phyloP scores from a whole-genome alignment of 1,139 yeast genomes.

The Hemisphaericaspora lyxosophila region DNA sequence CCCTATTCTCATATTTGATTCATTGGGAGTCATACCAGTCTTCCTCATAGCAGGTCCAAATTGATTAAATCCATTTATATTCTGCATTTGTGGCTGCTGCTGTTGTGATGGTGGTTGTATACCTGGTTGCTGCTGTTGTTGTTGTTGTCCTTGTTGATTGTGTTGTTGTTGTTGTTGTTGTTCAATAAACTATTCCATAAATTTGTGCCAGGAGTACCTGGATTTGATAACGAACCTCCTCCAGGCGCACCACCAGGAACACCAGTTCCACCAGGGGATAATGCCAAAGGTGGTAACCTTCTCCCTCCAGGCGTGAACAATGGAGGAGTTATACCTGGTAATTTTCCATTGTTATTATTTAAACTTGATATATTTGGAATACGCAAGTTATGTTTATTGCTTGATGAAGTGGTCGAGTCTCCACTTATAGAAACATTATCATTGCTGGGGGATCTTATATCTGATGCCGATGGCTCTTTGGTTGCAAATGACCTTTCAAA shows the following conservation, averaged over 20 bases:
- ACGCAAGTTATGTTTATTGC: conserved; percentile 35
- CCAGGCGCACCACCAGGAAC: too few species aligned
- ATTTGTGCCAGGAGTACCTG: conserved; percentile 51
- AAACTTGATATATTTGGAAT: conserved; percentile 34
- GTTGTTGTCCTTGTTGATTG: conserved; percentile 11
- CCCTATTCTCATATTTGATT: conserved; percentile 61
- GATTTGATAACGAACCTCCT: conserved; percentile 28
- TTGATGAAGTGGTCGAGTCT: conserved; percentile 10
- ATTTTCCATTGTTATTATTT: conserved; percentile 22
- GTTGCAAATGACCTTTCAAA: conserved; percentile 90
- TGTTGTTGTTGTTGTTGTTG: conserved; percentile 29
- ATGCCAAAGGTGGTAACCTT: conserved; percentile 55
- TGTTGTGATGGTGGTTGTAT: conserved; percentile 8
- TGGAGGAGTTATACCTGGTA: conserved; percentile 53
- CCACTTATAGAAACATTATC: conserved; percentile 5
- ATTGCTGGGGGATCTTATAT: not conserved
- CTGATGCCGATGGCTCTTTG: conserved; percentile 41
- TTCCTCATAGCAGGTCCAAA: conserved; percentile 39
- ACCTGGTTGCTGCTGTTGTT: conserved; percentile 13
- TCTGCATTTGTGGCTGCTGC: conserved; percentile 10
- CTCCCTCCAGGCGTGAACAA: conserved; percentile 62
- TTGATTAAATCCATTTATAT: conserved; percentile 20
- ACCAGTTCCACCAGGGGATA: conserved; percentile 34
- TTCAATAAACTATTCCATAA: conserved; percentile 48
- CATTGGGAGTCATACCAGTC: conserved; percentile 70